Base-by-base conservation (phyloP, 2,329 filamentous ascomycete genomes). In the Stromatinia cepivora region DNA sequence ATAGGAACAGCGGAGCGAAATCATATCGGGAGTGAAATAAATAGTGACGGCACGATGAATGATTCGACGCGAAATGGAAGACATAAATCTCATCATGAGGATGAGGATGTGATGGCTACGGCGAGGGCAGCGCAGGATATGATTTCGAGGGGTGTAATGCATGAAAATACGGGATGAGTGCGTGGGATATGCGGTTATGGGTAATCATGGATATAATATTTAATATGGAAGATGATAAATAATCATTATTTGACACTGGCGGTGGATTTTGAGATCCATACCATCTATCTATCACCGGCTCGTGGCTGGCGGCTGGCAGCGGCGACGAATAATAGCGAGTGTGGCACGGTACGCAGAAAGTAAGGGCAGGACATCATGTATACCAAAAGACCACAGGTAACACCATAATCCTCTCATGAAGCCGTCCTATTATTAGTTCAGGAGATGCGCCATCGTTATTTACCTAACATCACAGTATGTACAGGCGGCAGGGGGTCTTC, bases 61-160 rank as follows among this genome's bases (percentile, higher is more conserved):
- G 22, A 52, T 28, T 5, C 34, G 1, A 64, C 42, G 31, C 15
- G 8, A 48, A 39, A 17, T 10, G 42, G 34, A 61, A 46, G 28
- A 39, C 39, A 28, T 10, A 36, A 57, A 67, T 50, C 39, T 7
- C 53, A 50, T 45, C 36, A 66, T 9, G 36, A 66, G 6, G 11
- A 42, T 42, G 39, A 42, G 39, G 13, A 42, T 31, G 63, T 57
- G 10, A 66, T 66, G 63, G 63, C 50, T 17, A 66, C 63, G 20
- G 63, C 63, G 50, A 66, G 50, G 15, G 52, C 52, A 1, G 63
- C 50, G 20, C 63, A 66, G 20, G 66, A 64, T 36, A 68, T 63
- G 31, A 61, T 67, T n/a, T 62, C 34, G 0, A 42, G 45, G 45
- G 66, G 15, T 3, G 57, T 22, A 15, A 67, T 67, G 36, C 36